Base-by-base conservation (phyloP, 2,329 filamentous ascomycete genomes). In the Neobulgaria alba region DNA sequence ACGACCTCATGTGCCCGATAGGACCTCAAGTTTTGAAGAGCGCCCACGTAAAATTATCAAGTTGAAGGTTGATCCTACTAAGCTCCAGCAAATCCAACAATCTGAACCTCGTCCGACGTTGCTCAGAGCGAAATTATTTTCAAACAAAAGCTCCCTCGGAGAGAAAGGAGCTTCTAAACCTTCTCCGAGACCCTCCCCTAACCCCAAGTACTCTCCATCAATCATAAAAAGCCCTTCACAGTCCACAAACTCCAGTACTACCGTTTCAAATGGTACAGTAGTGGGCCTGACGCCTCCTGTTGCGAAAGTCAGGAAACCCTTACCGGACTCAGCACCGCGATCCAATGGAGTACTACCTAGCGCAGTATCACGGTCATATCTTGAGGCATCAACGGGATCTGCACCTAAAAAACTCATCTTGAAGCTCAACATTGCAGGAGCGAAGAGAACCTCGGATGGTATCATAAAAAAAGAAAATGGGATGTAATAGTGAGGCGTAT, bases 21-120 rank as follows among this genome's bases (percentile, higher is more conserved):
- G 18, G n/a, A 35, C 15, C n/a, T 12, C 18, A 4, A 19, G 16
- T 3, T 35, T n/a, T 18, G 33, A 35, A 15, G 43, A 46, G 29
- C 43, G 46, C 21, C 46, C 46, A 3, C 38, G 42, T 15, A 53
- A 48, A 38, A 49, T 55, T 15, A 32, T 52, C 7, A 52, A 39
- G 30, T 23, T 54, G 4, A 48, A 45, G 18, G 18, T 49, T 14
- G 35, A 42, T 29, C 21, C 12, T 14, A 12, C 20, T 10, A 54
- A 49, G 33, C 29, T 55, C 3, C 31, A 38, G 15, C 20, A 43
- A 12, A 57, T 59, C 36, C 21, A 48, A 26, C 39, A 43, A 7
- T 26, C 19, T 4, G 40, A 50, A 18, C 52, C 50, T 10, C 51
- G 51, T 15, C 52, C 53, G 30, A 30, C 9, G 37, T 36, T 16